A percentile compares a stretch with the other conserved stretches of the same genome.
Evolutionary conservation across 1,284 basidiomycete species (phyloP).

Genomic region (Trametes versicolor): DNA sequence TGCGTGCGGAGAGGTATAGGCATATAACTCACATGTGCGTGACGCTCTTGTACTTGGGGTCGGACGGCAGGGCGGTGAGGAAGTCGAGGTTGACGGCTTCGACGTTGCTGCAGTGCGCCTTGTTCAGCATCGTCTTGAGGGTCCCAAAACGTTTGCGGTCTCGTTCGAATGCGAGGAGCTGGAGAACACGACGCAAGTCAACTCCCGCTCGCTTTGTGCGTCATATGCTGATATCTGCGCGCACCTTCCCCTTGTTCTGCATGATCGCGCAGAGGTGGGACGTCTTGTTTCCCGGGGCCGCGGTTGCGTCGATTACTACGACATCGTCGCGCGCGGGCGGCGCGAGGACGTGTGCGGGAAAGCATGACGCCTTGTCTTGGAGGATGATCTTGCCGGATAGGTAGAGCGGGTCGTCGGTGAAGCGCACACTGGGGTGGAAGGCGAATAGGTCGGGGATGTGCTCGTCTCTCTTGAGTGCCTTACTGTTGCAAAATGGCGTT

Average conservation of each 20-base stretch:
- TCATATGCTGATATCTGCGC: background rate
- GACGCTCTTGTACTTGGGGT: conserved; percentile 67
- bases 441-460: conserved; percentile 86
- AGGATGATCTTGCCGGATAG: conserved; percentile 85
- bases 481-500: conserved; percentile 45
- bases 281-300: conserved; percentile 99
- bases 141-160: conserved; percentile 84
- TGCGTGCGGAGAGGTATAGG: conserved; percentile 39
- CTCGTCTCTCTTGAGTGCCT: conserved; percentile 74
- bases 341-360: conserved; percentile 87
- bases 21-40: conserved; percentile 78
- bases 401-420: conserved; percentile 73
- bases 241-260: conserved; percentile 80
- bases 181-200: background rate
- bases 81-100: conserved; percentile 83
- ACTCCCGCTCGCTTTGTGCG: background rate
- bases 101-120: conserved; percentile 84
- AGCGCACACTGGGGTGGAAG: conserved; percentile 74
- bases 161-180: conserved; percentile 90
- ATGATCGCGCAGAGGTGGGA: conserved; percentile 92
- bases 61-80: conserved; percentile 73
- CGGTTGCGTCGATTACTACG: conserved; percentile 92
- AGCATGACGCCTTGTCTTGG: conserved; percentile 98
- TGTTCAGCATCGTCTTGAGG: conserved; percentile 83
- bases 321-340: conserved; percentile 61